Evolutionary conservation across 179 eudicot species (phyloP), one percentile per base, ranked within the genome.

Genomic region (Corrigiola litoralis): DNA sequence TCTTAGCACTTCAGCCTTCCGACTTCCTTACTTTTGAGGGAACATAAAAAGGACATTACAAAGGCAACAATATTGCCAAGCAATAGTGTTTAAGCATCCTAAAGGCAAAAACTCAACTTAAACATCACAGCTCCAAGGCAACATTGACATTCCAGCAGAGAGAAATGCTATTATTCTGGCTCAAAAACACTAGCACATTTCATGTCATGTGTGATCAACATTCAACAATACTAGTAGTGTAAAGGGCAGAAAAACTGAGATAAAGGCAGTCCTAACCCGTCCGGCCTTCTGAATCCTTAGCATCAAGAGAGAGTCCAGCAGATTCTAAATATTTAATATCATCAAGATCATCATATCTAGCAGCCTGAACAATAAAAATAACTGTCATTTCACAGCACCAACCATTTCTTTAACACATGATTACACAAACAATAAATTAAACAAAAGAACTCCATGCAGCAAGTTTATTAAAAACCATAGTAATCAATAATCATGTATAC

Each of bases 341-440:
- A 69, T 85, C 95, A 46, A 90, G 79, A 66, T 88, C 97, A 47
- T 81, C 90, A 72, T 86, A 90, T 72, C 97, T 84, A 66, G 97
- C 88, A 69, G 96, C 97, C 97, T 90, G 77, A 4, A 17, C 32
- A 69, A 12, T 5, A 1, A 8, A 40, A 63, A 55, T 17, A 14
- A 27, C 42, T 29, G n/a, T n/a, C n/a, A n/a, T n/a, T n/a, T n/a
- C n/a, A n/a, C n/a, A n/a, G n/a, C n/a, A n/a, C n/a, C n/a, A n/a
- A n/a, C n/a, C n/a, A n/a, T n/a, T n/a, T n/a, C n/a, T n/a, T n/a
- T n/a, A n/a, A n/a, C n/a, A n/a, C n/a, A n/a, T n/a, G n/a, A n/a
- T n/a, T n/a, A n/a, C n/a, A n/a, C n/a, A n/a, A n/a, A n/a, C n/a
- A n/a, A n/a, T n/a, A n/a, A n/a, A n/a, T n/a, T n/a, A n/a, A n/a